phyloP scores from a whole-genome alignment of 2,329 filamentous ascomycete genomes.

The Colletotrichum sp. region DNA sequence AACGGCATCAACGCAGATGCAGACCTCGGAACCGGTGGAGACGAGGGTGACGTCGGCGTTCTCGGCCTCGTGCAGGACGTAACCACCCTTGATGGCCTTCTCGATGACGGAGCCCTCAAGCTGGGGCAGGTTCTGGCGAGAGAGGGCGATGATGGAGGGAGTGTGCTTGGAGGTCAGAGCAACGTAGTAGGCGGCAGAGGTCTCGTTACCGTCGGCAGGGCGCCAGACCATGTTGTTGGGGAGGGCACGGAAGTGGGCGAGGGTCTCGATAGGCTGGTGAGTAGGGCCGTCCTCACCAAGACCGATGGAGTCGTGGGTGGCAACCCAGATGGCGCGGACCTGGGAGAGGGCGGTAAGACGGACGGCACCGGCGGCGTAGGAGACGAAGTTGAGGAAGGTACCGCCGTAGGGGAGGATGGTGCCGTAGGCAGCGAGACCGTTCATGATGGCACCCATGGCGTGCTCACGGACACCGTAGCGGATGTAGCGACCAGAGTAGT shows the following conservation, averaged over 20 bases:
- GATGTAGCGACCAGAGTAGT: slow-evolving; percentile 90
- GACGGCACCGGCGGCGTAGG: slow-evolving; percentile 93
- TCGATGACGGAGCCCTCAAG: slow-evolving; percentile 93
- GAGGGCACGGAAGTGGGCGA: slow-evolving; percentile 97
- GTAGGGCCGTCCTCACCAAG: slow-evolving; percentile 98
- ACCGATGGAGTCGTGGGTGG: slow-evolving; percentile 98
- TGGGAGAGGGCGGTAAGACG: slow-evolving; percentile 93
- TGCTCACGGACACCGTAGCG: slow-evolving; percentile 93
- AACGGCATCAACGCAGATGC: slow-evolving; percentile 89
- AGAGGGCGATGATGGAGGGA: slow-evolving; percentile 91
- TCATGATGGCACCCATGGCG: slow-evolving; percentile 90
- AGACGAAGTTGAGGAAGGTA: slow-evolving; percentile 99
- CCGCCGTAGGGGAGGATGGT: slow-evolving; percentile 92
- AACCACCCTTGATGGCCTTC: slow-evolving; percentile 92
- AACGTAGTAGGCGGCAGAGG: slow-evolving; percentile 95
- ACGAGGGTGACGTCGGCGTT: slow-evolving; percentile 88
- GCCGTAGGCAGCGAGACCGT: slow-evolving; percentile 94
- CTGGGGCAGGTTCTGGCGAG: slow-evolving; percentile 97
- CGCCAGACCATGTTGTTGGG: slow-evolving; percentile 99
- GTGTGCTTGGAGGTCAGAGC: slow-evolving; percentile 89
- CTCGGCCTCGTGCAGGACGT: slow-evolving; percentile 85
- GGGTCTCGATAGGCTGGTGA: slow-evolving; percentile 98
- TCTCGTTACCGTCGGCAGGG: slow-evolving; percentile 98
- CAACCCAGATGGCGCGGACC: slow-evolving; percentile 91
- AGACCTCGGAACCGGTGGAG: slow-evolving; percentile 95